phyloP scores from a whole-genome alignment of 2,329 filamentous ascomycete genomes.

The Claviceps africana region DNA sequence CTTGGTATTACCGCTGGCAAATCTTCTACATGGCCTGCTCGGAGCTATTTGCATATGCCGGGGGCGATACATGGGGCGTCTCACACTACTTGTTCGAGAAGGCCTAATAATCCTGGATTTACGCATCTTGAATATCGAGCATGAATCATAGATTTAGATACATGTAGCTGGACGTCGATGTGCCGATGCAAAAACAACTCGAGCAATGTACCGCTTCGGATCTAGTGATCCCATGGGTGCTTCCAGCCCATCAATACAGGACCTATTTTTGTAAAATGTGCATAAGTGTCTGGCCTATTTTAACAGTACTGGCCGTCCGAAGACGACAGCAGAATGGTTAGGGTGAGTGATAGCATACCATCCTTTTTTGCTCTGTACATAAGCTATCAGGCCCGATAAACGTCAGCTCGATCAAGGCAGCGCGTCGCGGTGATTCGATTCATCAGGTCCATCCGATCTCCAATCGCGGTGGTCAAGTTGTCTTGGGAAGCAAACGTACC shows the following conservation, averaged over 20 bases:
- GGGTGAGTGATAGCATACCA: slow-evolving; percentile 33
- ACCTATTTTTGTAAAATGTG: slow-evolving; percentile 25
- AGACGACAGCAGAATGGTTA: background rate
- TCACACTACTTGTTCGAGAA: slow-evolving; percentile 54
- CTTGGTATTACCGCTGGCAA: slow-evolving; percentile 59
- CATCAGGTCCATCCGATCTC: background rate
- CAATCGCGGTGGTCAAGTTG: background rate
- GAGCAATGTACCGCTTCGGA: background rate
- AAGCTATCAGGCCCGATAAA: slow-evolving; percentile 37
- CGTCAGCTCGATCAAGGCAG: background rate
- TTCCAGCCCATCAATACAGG: slow-evolving; percentile 81
- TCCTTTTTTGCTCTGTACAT: slow-evolving; percentile 97
- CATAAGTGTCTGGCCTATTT: background rate
- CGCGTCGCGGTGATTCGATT: background rate
- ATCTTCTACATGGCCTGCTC: slow-evolving; percentile 60
- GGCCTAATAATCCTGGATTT: slow-evolving; percentile 20
- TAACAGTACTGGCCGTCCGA: background rate
- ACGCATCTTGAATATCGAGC: background rate
- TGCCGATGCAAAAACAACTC: background rate
- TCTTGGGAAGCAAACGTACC: slow-evolving; percentile 39
- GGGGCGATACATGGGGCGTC: slow-evolving; percentile 55
- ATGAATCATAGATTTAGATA: background rate
- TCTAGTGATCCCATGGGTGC: slow-evolving; percentile 91
- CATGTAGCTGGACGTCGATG: background rate
- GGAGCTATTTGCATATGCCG: slow-evolving; percentile 52